phyloP scores from a whole-genome alignment of 2,329 filamentous ascomycete species.

The Endoconidiophora laricicola region DNA sequence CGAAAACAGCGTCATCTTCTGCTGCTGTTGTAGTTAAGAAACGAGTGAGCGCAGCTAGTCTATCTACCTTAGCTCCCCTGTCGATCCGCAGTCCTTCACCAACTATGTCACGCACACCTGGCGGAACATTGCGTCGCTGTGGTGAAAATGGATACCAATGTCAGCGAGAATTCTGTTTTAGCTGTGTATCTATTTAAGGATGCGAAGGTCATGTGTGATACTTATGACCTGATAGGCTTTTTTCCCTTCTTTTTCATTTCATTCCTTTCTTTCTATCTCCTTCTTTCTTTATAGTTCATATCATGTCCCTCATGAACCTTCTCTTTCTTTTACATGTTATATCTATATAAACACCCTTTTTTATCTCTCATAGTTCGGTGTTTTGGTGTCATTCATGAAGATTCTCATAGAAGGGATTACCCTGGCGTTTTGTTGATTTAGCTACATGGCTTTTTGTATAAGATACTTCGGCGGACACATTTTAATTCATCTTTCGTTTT shows the following conservation, averaged over 20 bases:
- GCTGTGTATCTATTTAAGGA: conserved; percentile 26
- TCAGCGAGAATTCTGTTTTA: conserved; percentile 42
- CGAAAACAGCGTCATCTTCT: not conserved
- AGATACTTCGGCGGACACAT: too few species aligned
- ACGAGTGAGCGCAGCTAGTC: conserved; percentile 3
- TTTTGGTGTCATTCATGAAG: too few species aligned
- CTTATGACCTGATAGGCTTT: not conserved
- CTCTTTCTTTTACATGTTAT: not conserved
- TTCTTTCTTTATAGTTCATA: not conserved
- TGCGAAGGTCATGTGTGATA: not conserved
- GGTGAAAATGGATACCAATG: conserved; percentile 40
- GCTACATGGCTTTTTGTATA: too few species aligned
- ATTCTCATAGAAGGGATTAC: too few species aligned
- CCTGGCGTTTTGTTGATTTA: too few species aligned
- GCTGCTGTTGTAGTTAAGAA: conserved; percentile 3
- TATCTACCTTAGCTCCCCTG: not conserved
- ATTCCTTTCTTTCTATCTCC: not conserved
- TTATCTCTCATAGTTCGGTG: too few species aligned
- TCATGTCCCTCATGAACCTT: not conserved
- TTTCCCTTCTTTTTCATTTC: not conserved
- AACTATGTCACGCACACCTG: conserved; percentile 27
- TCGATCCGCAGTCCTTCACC: conserved; percentile 3
- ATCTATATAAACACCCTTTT: too few species aligned
- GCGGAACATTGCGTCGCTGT: conserved; percentile 33
- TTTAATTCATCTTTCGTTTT: too few species aligned